Evolutionary conservation across 441 rosid genomes (phyloP), one percentile per base, ranked within the genome.

Genomic region (Pelargonium australe): DNA sequence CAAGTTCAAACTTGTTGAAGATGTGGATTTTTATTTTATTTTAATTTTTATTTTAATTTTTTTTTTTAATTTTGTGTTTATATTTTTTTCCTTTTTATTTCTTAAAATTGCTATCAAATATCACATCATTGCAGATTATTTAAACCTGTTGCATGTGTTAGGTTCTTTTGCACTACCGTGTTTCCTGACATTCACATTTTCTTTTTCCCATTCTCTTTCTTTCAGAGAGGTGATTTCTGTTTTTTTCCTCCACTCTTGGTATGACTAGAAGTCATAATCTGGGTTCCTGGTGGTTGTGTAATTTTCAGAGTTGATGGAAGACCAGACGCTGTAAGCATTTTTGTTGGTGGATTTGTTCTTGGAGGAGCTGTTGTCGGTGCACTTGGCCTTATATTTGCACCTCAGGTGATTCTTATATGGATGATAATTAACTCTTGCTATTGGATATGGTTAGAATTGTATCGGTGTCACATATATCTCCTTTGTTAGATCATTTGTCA

Each of bases 371-470:
- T 94, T 63, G 90, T 90, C 20, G 99, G 96, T 43, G 86, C 99
- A 28, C 97, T 94, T 71, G 96, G 97, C 72, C 91, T 97, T 75
- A 94, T 89, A 20, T 91, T 85, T 67, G 97, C 99, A 11, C 96
- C 97, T 63, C 94, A 91, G 96, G 99, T 92, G 4, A 64, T 75
- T 61, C 60, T 68, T 44, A 31, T 65, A 16, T 62, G 28, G 44
- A 1, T 65, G 34, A 10, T 31, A 60, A 49, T 47, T 25, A 1
- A 66, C 62, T 66, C 69, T 66, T 73, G 67, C 68, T 68, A 55
- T 62, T 70, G 41, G 53, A 20, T 70, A 6, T 19, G 7, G 16
- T n/a, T 53, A 49, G 16, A 11, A n/a, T 49, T 49, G n/a, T 49
- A 11, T 49, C n/a, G 17, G 57, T 13, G 57, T 14, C n/a, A 20